These are phyloP conservation scores for Wickerhamomyces kurtzmanii DNA, from an alignment of 805 yeast genomes.

Conservation along the genomic window DNA sequence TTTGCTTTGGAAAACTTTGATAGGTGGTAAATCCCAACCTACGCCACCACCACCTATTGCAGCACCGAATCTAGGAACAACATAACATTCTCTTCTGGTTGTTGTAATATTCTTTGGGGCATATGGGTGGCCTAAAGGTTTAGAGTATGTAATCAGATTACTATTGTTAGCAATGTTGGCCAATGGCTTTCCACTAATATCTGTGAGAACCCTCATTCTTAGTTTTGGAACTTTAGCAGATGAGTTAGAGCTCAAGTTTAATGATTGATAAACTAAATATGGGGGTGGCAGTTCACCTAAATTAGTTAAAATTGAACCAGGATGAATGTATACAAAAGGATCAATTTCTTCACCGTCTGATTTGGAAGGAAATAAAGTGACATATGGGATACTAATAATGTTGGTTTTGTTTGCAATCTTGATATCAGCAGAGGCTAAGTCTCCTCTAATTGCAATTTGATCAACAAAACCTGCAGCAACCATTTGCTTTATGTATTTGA, in stretches of 20 bases:
- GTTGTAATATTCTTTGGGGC: slow-evolving; percentile 64
- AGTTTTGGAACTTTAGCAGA: slow-evolving; percentile 32
- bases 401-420: slow-evolving; percentile 46
- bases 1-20: slow-evolving; percentile 67
- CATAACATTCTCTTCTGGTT: slow-evolving; percentile 77
- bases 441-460: slow-evolving; percentile 81
- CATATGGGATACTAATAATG: slow-evolving; percentile 55
- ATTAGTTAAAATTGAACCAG: slow-evolving; percentile 53
- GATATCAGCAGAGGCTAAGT: slow-evolving; percentile 54
- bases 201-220: slow-evolving; percentile 70
- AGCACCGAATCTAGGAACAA: slow-evolving; percentile 85
- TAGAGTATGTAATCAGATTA: slow-evolving; percentile 71
- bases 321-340: slow-evolving; percentile 69
- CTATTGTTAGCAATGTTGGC: slow-evolving; percentile 70
- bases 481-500: slow-evolving; percentile 81
- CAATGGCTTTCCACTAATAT: slow-evolving; percentile 63
- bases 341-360: slow-evolving; percentile 27
- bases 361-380: slow-evolving; percentile 36
- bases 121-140: slow-evolving; percentile 85
- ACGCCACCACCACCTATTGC: slow-evolving; percentile 72
- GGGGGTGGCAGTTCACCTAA: slow-evolving; percentile 70
- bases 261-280: slow-evolving; percentile 62
- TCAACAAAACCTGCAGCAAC: slow-evolving; percentile 89
- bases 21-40: slow-evolving; percentile 87
- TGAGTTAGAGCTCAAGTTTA: slow-evolving; percentile 45